Base-by-base conservation (phyloP, 2,329 filamentous ascomycete species). In the Ampelomyces quisqualis region DNA sequence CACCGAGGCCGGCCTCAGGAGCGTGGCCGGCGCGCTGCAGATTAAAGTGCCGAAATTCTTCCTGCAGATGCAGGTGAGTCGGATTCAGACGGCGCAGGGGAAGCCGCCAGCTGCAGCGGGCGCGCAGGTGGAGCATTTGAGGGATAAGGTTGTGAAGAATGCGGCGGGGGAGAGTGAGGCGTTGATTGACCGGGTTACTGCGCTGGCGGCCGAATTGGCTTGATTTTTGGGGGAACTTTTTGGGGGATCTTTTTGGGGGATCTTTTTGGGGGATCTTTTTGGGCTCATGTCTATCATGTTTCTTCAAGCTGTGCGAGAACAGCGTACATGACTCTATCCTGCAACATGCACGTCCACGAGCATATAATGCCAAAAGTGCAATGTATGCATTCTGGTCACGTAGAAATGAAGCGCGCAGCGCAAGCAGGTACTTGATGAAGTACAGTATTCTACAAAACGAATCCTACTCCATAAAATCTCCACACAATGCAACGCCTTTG, bases 41-140 rank as follows among this genome's bases (percentile, higher is more conserved):
- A 77, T 82, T 65, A 82, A 82, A 64, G 76, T 78, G 4, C 80
- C 80, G 47, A 82, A 82, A 64, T 83, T 83, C 73, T 82, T 82
- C 61, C 60, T 82, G 28, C 67, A 74, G 44, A 77, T 81, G 60
- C 80, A 83, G 64, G 72, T 82, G 22, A 74, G 75, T 27, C 70
- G 79, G 15, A 81, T 82, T 50, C 71, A 78, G 64, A 79, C 78
- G 0, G 80, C 80, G 0, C 77, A 81, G 66, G 79, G 80, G 0
- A 76, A 74, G 36, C 62, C 73, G 28, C 78, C 78, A 2, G 67
- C 70, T 0, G 74, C 68, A n/a, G 63, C 79, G 0, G 77, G 74
- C 7, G 63, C 69, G 55, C 75, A 77, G 58, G 78, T 82, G 7
- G 73, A 80, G 37, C 79, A 82, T 59, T 65, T 82, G 42, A 60